These are phyloP conservation scores for Psidium friedrichsthalianum DNA, from an alignment of 345 rosid species.

Conservation along the genomic window DNA sequence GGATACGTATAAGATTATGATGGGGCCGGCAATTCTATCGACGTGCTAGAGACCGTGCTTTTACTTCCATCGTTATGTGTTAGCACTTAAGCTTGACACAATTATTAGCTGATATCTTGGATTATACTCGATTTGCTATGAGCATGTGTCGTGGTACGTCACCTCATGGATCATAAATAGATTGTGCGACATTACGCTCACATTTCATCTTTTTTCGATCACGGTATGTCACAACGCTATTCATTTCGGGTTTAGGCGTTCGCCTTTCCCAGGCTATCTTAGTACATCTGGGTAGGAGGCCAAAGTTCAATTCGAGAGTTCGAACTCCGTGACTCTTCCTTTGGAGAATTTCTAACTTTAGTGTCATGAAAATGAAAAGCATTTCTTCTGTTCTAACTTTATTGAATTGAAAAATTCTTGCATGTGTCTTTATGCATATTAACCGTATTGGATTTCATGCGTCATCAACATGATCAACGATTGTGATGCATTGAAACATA, in stretches of 20 bases:
- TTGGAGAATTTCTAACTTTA: background rate
- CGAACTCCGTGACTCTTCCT: background rate
- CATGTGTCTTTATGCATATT: background rate
- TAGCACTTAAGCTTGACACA: background rate
- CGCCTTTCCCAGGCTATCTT: background rate
- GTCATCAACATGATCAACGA: background rate
- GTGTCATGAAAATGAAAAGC: background rate
- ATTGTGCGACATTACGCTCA: background rate
- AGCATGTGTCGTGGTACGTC: background rate
- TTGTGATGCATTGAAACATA: accelerated
- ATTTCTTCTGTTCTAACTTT: background rate
- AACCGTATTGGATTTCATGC: accelerated
- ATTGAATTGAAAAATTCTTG: background rate
- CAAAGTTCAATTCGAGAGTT: background rate
- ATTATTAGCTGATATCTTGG: background rate
- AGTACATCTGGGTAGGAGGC: background rate
- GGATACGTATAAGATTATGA: background rate
- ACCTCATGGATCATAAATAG: background rate
- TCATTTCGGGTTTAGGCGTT: background rate
- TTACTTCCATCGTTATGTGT: too few species aligned
- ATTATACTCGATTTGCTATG: too few species aligned
- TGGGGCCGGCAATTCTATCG: background rate
- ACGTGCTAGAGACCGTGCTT: background rate
- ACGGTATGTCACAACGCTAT: background rate
- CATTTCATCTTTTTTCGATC: background rate